Base-by-base conservation (phyloP, 2,329 filamentous ascomycete species). In the Monosporascus ibericus region DNA sequence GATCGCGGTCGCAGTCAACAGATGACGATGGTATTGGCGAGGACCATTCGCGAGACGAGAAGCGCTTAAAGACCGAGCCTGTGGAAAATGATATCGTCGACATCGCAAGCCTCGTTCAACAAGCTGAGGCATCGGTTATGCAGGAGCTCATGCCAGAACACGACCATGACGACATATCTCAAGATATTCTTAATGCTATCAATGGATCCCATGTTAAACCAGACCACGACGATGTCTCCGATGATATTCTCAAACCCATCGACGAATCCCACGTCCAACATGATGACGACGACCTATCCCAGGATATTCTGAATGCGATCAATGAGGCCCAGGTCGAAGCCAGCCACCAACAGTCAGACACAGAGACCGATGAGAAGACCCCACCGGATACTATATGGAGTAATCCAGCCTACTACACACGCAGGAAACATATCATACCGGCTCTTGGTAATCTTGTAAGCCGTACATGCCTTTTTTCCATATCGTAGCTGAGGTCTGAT, bases 381-480 rank as follows among this genome's bases (percentile, higher is more conserved):
- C 55, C 52, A 15, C 52, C 60, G 2, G 64, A 67, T 50, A 62
- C 63, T 6, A 50, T 68, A 34, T 68, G 66, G 66, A 66, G 59
- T 50, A 65, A 67, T n/a, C 64, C 64, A 8, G 52, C 57, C 51
- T 57, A 66, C 48, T 68, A 63, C 49, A 68, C 65, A 3, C 63
- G 65, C 8, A 61, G 65, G 51, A 67, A 65, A 49, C 62, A 67
- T 57, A 62, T 65, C 25, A 62, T 68, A 58, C 66, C 66, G 20
- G 60, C 60, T 18, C 58, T 68, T 38, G 64, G 65, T 50, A 63
- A 58, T 30, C 54, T 68, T 49, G 64, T 66, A 52, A 59, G 64
- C 63, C 36, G 24, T 36, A 27, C 30, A 27, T 20, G 27, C 24
- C 7, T 22, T 20, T 15, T 25, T 20, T 25, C 47, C 34, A 18